These are phyloP conservation scores for Inga oerstediana DNA, from an alignment of 306 rosid species.

Conservation along the genomic window DNA sequence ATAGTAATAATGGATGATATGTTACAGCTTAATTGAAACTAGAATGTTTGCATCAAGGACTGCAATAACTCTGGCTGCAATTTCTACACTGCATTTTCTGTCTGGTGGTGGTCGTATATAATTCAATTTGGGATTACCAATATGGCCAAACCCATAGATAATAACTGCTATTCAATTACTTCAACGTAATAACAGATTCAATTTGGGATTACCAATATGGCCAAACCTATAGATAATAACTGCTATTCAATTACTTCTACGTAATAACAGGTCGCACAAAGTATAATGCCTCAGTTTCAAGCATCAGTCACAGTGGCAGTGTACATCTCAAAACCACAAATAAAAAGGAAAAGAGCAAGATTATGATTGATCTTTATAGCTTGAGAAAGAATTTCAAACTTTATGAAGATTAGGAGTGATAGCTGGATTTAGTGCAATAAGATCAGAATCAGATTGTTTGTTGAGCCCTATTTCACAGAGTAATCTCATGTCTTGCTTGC, in stretches of 20 bases:
- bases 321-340: neutral
- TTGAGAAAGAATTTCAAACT: constrained; percentile 11
- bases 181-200: neutral
- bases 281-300: constrained; percentile 11
- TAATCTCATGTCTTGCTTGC: constrained; percentile 18
- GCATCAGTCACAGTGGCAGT: neutral
- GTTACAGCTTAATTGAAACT: neutral
- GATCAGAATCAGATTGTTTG: neutral
- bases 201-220: constrained; percentile 1
- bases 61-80: neutral
- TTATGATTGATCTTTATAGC: neutral
- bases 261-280: neutral
- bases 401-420: neutral
- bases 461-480: constrained; percentile 6
- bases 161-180: neutral
- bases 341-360: constrained; percentile 1
- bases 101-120: neutral
- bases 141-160: constrained; percentile 1
- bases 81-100: constrained; percentile 6
- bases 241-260: neutral
- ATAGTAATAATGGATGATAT: neutral
- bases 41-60: neutral
- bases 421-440: constrained; percentile 13
- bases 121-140: constrained; percentile 7
- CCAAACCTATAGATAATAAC: constrained; percentile 1